A percentile compares a stretch with the other conserved stretches of the same genome.
Evolutionary conservation across 1,284 basidiomycete genomes (phyloP).

Genomic region (Fomitopsis palustris): DNA sequence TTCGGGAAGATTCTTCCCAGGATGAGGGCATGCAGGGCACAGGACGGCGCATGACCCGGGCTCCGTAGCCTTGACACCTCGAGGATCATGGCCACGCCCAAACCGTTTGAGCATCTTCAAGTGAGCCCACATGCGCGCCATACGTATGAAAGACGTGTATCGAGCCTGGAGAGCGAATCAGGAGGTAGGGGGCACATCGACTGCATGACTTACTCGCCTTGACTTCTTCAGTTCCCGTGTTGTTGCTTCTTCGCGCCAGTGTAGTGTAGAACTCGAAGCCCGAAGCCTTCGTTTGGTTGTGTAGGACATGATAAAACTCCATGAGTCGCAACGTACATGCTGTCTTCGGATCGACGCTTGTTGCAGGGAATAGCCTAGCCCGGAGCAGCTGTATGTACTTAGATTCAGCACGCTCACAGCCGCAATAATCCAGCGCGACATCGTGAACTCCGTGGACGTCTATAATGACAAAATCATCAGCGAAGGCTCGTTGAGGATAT

Average conservation of each 20-base stretch:
- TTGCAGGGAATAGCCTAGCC: slow-evolving; percentile 28
- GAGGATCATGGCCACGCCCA: slow-evolving; percentile 17
- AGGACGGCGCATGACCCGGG: slow-evolving; percentile 21
- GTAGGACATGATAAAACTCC: slow-evolving; percentile 23
- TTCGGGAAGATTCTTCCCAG: slow-evolving; percentile 24
- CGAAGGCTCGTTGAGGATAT: neutral
- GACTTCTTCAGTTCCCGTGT: slow-evolving; percentile 2
- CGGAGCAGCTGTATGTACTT: slow-evolving; percentile 22
- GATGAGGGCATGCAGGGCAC: slow-evolving; percentile 29
- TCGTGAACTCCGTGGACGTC: slow-evolving; percentile 29
- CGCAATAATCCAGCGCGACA: slow-evolving; percentile 30
- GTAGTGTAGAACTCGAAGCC: slow-evolving; percentile 23
- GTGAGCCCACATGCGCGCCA: slow-evolving; percentile 16
- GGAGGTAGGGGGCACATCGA: neutral
- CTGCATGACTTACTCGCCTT: neutral
- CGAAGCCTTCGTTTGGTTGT: slow-evolving; percentile 18
- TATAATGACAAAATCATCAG: slow-evolving; percentile 25
- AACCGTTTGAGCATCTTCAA: slow-evolving; percentile 18
- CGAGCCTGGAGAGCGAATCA: slow-evolving; percentile 4
- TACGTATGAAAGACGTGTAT: slow-evolving; percentile 14
- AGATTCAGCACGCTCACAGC: slow-evolving; percentile 16
- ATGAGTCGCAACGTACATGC: slow-evolving; percentile 27
- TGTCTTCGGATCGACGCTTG: slow-evolving; percentile 20
- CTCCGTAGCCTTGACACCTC: slow-evolving; percentile 11
- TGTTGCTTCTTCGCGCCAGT: slow-evolving; percentile 18